These are phyloP conservation scores for Cladosporium phlei DNA, from an alignment of 2,329 filamentous ascomycete genomes.

Conservation along the genomic window DNA sequence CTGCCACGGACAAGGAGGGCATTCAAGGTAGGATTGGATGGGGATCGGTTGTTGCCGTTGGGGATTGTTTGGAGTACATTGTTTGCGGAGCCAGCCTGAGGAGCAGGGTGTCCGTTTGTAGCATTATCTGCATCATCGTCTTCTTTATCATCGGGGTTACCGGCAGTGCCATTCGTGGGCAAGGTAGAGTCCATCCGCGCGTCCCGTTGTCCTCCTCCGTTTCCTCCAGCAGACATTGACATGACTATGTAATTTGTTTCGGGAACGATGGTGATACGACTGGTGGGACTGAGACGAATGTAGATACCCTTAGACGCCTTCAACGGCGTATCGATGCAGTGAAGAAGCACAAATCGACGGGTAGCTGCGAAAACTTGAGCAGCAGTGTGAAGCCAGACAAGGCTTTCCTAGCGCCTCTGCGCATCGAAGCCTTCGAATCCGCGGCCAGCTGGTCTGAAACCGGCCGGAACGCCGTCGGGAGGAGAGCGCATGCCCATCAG, in stretches of 20 bases:
- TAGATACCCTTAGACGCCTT: too few species aligned
- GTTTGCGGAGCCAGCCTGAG: not conserved
- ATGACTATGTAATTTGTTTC: conserved; percentile 5
- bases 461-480: conserved; percentile 4
- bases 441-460: conserved; percentile 7
- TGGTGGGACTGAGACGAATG: not conserved
- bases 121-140: conserved; percentile 3
- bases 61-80: conserved; percentile 5
- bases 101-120: not conserved
- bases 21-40: too few species aligned
- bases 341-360: too few species aligned
- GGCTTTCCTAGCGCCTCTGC: conserved; percentile 13
- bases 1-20: too few species aligned
- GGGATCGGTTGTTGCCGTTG: conserved; percentile 1
- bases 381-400: not conserved
- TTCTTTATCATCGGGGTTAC: not conserved
- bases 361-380: not conserved
- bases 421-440: conserved; percentile 7
- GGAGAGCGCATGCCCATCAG: conserved; percentile 13
- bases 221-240: conserved; percentile 4
- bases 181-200: conserved; percentile 4
- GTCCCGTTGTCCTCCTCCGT: not conserved
- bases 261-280: not conserved
- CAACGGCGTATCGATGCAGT: too few species aligned
- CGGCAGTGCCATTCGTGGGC: not conserved